A percentile compares a stretch with the other conserved stretches of the same genome.
phyloP scores from a whole-genome alignment of 2,329 filamentous ascomycete genomes.

The Teratosphaeria pseudoeucalypti region DNA sequence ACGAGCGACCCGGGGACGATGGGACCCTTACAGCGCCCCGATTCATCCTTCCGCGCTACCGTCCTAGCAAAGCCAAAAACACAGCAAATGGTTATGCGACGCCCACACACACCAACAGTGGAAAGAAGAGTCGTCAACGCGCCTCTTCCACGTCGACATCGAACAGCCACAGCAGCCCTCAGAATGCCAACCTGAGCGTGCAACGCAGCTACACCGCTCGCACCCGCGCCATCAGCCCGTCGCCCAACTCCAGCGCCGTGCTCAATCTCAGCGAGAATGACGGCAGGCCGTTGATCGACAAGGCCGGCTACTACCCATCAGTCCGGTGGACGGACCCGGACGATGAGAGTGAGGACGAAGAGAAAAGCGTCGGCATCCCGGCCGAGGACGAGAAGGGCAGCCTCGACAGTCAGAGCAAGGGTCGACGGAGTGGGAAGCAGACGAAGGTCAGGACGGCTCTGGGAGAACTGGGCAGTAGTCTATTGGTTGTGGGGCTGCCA shows the following conservation, averaged over 20 bases:
- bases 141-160: constrained; percentile 26
- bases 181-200: constrained; percentile 16
- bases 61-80: constrained; percentile 8
- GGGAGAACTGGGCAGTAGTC: constrained; percentile 51
- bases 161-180: constrained; percentile 13
- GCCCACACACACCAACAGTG: constrained; percentile 8
- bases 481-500: constrained; percentile 55
- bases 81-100: constrained; percentile 16
- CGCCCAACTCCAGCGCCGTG: background rate
- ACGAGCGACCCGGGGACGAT: background rate
- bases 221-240: constrained; percentile 31
- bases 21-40: background rate
- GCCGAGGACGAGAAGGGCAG: constrained; percentile 5
- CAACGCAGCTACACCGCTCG: constrained; percentile 22
- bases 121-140: constrained; percentile 20
- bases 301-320: constrained; percentile 32
- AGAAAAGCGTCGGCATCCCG: constrained; percentile 2
- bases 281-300: constrained; percentile 28
- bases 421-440: constrained; percentile 27
- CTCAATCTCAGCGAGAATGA: constrained; percentile 11
- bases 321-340: constrained; percentile 22
- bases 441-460: constrained; percentile 33
- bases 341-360: constrained; percentile 18
- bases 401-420: constrained; percentile 19
- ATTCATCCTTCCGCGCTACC: constrained; percentile 8